Evolutionary conservation across 1,284 basidiomycete species (phyloP), one percentile per base, ranked within the genome.

Genomic region (Sanghuangporus weigelae): DNA sequence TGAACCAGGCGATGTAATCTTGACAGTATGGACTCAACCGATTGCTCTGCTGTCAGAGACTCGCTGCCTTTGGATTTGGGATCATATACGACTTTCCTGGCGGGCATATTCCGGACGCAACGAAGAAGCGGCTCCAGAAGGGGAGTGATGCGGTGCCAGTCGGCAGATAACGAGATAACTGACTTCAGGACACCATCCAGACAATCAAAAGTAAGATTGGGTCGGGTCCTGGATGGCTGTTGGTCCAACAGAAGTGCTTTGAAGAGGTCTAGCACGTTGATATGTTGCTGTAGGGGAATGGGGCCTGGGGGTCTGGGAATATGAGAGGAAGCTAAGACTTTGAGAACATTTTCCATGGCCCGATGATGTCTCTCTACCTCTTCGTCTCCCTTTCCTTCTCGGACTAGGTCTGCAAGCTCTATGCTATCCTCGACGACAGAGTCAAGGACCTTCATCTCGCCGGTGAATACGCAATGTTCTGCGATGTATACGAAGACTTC

Each of bases 361-460:
- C 53, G 51, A 26, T 26, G 40, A 44, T 16, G 51, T 46, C 23
- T 46, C 23, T 39, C 49, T 44, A 31, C 14, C 1, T 11, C 16
- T 12, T 26, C 42, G 21, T 12, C 7, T 35, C 38, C 10, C 8
- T 4, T 14, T 31, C 31, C 14, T 26, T 53, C 42, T n/a, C 36
- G 5, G 23, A 53, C 21, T 36, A n/a, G 44, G 21, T 59, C 50
- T 35, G 59, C 59, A 48, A 63, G 48, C n/a, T 14, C 38, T 44
- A 66, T 12, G 16, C 59, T 26, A 39, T 66, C 64, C 44, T 50
- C 51, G 12, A 55, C 36, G 16, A 63, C 39, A 38, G 19, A 10
- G 21, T 58, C 58, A 48, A 66, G 6, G n/a, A 56, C 31, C 7
- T 46, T 38, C 26, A 16, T 39, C 19, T 46, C 40, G 42, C 23